These are phyloP conservation scores for Coprinopsis cinerea DNA, from an alignment of 768 basidiomycete species.

Conservation along the genomic window DNA sequence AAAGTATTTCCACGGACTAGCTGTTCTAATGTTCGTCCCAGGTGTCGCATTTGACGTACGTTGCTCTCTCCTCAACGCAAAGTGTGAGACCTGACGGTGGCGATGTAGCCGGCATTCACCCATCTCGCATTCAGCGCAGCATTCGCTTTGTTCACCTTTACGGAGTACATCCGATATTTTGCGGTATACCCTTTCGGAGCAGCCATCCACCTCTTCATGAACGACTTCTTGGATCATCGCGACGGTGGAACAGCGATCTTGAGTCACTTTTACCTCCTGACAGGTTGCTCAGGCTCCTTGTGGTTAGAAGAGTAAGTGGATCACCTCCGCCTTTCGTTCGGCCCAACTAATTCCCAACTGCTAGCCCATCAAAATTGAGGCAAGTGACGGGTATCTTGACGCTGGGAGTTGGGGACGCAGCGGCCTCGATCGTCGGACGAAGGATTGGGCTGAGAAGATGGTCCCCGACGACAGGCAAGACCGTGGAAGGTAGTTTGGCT, in stretches of 20 bases:
- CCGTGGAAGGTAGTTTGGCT: slow-evolving; percentile 85
- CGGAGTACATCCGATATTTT: slow-evolving; percentile 97
- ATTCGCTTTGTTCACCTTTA: slow-evolving; percentile 91
- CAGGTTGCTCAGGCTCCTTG: slow-evolving; percentile 88
- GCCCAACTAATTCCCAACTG: slow-evolving; percentile 2
- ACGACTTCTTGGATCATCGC: slow-evolving; percentile 93
- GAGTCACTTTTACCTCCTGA: slow-evolving; percentile 95
- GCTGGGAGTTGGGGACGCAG: slow-evolving; percentile 89
- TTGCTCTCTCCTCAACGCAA: no score
- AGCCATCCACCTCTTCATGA: slow-evolving; percentile 90
- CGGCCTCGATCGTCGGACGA: slow-evolving; percentile 94
- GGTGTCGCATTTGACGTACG: slow-evolving; percentile 89
- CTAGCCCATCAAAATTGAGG: slow-evolving; percentile 37
- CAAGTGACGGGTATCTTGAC: slow-evolving; percentile 84
- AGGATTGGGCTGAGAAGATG: slow-evolving; percentile 76
- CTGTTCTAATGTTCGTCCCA: slow-evolving; percentile 95
- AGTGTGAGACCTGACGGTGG: no score
- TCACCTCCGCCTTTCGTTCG: slow-evolving; percentile 6
- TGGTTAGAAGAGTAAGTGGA: slow-evolving; percentile 89
- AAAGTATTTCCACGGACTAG: slow-evolving; percentile 95
- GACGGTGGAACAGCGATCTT: slow-evolving; percentile 94
- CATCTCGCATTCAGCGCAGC: slow-evolving; percentile 93
- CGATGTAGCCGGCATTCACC: slow-evolving; percentile 91
- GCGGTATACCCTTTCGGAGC: slow-evolving; percentile 96
- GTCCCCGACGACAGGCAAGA: slow-evolving; percentile 82